phyloP scores from a whole-genome alignment of 2,329 filamentous ascomycete genomes.

The Colletotrichum tropicale region DNA sequence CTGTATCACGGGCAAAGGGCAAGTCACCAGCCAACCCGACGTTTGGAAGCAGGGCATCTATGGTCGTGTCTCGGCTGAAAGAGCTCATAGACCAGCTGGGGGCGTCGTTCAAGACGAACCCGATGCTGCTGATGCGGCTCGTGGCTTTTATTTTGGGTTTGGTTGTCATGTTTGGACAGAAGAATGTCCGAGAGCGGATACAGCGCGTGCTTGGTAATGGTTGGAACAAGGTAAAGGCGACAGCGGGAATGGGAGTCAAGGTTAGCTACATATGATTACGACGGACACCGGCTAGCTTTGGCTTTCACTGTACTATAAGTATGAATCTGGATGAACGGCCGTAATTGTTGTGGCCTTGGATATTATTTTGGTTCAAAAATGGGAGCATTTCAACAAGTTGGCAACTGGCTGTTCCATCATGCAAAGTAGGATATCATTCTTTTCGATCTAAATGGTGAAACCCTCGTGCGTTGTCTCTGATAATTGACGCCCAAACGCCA shows the following conservation, averaged over 20 bases:
- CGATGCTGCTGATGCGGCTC: slow-evolving; percentile 62
- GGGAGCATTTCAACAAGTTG: neutral
- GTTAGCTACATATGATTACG: slow-evolving; percentile 84
- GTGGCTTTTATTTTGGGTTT: slow-evolving; percentile 83
- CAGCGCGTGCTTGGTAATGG: slow-evolving; percentile 69
- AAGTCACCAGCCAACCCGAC: slow-evolving; percentile 39
- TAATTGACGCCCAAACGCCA: slow-evolving; percentile 26
- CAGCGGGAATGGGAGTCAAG: slow-evolving; percentile 95
- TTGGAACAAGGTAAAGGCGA: slow-evolving; percentile 83
- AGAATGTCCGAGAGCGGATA: slow-evolving; percentile 76
- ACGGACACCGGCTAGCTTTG: slow-evolving; percentile 17
- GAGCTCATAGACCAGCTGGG: slow-evolving; percentile 56
- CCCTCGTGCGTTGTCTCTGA: neutral
- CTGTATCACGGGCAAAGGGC: slow-evolving; percentile 29
- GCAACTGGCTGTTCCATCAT: neutral
- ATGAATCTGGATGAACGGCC: slow-evolving; percentile 13
- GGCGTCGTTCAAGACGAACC: slow-evolving; percentile 58
- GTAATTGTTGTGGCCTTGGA: neutral
- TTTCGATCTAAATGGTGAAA: neutral
- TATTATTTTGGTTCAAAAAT: neutral
- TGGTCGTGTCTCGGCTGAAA: slow-evolving; percentile 58
- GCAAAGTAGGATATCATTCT: neutral
- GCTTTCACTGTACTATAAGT: slow-evolving; percentile 22
- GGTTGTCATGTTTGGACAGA: slow-evolving; percentile 75
- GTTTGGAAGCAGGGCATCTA: slow-evolving; percentile 52